phyloP scores from a whole-genome alignment of 2,329 filamentous ascomycete species.

The Colletotrichum melonis region DNA sequence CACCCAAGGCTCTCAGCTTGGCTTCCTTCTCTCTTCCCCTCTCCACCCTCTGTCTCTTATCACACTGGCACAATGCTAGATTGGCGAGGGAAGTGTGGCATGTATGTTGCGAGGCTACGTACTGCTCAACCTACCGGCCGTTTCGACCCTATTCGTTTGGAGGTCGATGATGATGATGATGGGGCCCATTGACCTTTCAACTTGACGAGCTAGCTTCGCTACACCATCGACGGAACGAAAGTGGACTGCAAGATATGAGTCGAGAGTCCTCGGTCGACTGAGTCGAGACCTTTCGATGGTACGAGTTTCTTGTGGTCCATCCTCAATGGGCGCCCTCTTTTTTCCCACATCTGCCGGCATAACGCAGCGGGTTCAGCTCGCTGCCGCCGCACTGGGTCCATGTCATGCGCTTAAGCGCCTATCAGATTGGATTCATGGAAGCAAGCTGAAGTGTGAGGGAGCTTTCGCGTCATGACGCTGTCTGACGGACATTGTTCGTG shows the following conservation, averaged over 20 bases:
- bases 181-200: not conserved
- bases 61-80: not conserved
- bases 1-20: not conserved
- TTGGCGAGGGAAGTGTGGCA: slow-evolving; percentile 12
- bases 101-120: not conserved
- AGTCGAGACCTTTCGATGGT: too few species aligned
- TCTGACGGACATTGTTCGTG: not conserved
- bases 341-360: slow-evolving; percentile 17
- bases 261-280: not conserved
- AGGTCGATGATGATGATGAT: not conserved
- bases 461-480: not conserved
- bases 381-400: not conserved
- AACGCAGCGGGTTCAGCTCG: not conserved
- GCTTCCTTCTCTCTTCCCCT: not conserved
- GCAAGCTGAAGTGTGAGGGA: not conserved
- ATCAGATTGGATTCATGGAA: not conserved
- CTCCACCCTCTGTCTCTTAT: too few species aligned
- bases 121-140: not conserved
- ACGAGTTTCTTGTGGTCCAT: not conserved
- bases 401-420: slow-evolving; percentile 10
- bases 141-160: not conserved
- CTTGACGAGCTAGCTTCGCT: slow-evolving; percentile 25
- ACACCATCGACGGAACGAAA: not conserved
- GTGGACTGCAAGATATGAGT: not conserved
- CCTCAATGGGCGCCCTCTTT: not conserved